Evolutionary conservation across 495 filamentous ascomycete species (phyloP), one percentile per base, ranked within the genome.

Genomic region (Penicillium chermesinum): DNA sequence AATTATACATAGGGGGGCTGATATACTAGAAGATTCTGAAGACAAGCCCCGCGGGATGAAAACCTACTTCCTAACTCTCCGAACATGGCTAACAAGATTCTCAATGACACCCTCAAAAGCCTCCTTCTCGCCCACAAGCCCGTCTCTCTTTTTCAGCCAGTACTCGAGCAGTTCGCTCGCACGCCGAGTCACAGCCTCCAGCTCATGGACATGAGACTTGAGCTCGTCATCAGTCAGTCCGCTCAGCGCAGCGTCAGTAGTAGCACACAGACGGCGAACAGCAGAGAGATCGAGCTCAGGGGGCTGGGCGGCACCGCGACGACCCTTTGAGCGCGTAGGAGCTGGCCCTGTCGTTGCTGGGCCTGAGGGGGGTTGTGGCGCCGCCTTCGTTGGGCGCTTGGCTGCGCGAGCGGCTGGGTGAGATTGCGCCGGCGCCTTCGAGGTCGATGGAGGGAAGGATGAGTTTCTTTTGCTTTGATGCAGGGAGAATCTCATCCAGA

Each of bases 101-200:
- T 96, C 94, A 75, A 99, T 96, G 7, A 99, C 93, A 0, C 87
- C 88, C 60, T 99, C 93, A 73, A 99, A 96, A 5, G 89, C 88
- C 68, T 96, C 91, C 56, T 94, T 87, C 53, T 99, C 91, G 20
- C 86, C 83, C 45, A 94, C 71, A 45, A 90, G 86, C 44, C 86
- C 85, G 59, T 96, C 90, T 25, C 82, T 83, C 55, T 83, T 74
- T 74, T 84, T 86, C 41, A 89, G 77, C 93, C 94, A 99, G 56
- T 89, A 95, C 48, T 87, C 86, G 25, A 96, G 75, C 35, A 93
- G 85, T 42, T 86, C 76, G 20, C 82, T 83, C 14, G 90, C 91
- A 13, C 76, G 74, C 2, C 70, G 69, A 13, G 84, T 83, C 58
- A 87, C 73, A 25, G 75, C 76, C 52, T 89, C 77, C 18, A 99